Evolutionary conservation across 2,329 filamentous ascomycete species (phyloP).

Genomic region (Neonectria hederae): DNA sequence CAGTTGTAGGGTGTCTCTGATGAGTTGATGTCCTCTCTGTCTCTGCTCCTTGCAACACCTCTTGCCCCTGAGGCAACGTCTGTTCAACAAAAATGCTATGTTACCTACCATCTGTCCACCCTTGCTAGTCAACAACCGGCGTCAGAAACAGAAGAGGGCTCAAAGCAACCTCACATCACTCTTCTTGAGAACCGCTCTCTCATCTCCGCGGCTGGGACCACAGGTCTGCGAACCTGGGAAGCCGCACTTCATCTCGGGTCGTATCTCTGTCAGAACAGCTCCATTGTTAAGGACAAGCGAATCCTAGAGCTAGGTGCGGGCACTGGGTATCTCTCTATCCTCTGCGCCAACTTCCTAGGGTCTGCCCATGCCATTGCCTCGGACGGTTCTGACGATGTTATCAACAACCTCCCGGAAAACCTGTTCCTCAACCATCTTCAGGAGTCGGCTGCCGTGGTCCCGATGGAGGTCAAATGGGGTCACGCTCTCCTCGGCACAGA

Average conservation of each 20-base stretch:
- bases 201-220: conserved; percentile 76
- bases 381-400: conserved; percentile 78
- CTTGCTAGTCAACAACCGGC: conserved; percentile 28
- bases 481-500: conserved; percentile 66
- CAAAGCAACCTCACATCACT: conserved; percentile 56
- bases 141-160: background rate
- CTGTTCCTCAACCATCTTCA: conserved; percentile 74
- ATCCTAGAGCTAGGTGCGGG: conserved; percentile 80
- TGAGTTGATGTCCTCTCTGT: conserved; percentile 76
- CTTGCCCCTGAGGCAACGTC: conserved; percentile 71
- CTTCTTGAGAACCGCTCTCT: conserved; percentile 75
- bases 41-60: conserved; percentile 69
- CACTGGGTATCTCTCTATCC: conserved; percentile 78
- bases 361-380: conserved; percentile 71
- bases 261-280: conserved; percentile 65
- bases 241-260: conserved; percentile 78
- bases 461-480: conserved; percentile 72
- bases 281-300: conserved; percentile 61
- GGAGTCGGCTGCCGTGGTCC: conserved; percentile 53
- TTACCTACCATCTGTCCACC: conserved; percentile 71
- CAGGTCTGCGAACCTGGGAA: conserved; percentile 83
- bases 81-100: conserved; percentile 77
- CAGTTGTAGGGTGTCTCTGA: conserved; percentile 79
- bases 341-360: conserved; percentile 74
- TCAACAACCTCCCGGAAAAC: conserved; percentile 73